These are phyloP conservation scores for Cephaloascus fragrans DNA, from an alignment of 805 yeast genomes.

Conservation along the genomic window DNA sequence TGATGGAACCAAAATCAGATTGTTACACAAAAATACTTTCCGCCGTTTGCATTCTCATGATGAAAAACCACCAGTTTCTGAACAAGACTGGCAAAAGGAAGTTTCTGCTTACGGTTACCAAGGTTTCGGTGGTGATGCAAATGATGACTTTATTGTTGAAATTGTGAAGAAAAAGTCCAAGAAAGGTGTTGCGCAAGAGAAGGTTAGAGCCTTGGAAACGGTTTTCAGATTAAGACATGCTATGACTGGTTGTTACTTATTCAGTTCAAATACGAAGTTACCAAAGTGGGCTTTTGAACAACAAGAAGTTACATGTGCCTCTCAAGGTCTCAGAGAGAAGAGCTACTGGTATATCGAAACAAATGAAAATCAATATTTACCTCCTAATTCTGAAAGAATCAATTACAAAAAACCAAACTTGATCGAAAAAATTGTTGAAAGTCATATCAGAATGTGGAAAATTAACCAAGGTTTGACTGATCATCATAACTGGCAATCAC, in stretches of 20 bases:
- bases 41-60: slow-evolving; percentile 79
- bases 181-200: slow-evolving; percentile 40
- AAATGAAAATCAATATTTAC: slow-evolving; percentile 42
- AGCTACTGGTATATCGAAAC: slow-evolving; percentile 69
- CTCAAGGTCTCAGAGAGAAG: slow-evolving; percentile 51
- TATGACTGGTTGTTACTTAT: slow-evolving; percentile 67
- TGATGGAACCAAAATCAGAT: slow-evolving; percentile 64
- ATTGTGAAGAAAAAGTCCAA: slow-evolving; percentile 46
- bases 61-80: slow-evolving; percentile 68
- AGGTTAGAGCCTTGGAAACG: slow-evolving; percentile 57
- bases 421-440: slow-evolving; percentile 52
- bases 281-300: slow-evolving; percentile 83
- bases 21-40: slow-evolving; percentile 45
- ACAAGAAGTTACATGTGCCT: slow-evolving; percentile 77
- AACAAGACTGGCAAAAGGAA: slow-evolving; percentile 79
- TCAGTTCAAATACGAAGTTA: slow-evolving; percentile 64
- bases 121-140: slow-evolving; percentile 74
- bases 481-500: slow-evolving; percentile 63
- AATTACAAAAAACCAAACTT: slow-evolving; percentile 46
- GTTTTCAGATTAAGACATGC: slow-evolving; percentile 71
- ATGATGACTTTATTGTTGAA: slow-evolving; percentile 74
- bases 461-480: slow-evolving; percentile 61
- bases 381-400: slow-evolving; percentile 33
- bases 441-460: slow-evolving; percentile 70
- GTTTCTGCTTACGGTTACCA: slow-evolving; percentile 68